Base-by-base conservation (phyloP, 768 basidiomycete genomes). In the Gelatoporia subvermispora region DNA sequence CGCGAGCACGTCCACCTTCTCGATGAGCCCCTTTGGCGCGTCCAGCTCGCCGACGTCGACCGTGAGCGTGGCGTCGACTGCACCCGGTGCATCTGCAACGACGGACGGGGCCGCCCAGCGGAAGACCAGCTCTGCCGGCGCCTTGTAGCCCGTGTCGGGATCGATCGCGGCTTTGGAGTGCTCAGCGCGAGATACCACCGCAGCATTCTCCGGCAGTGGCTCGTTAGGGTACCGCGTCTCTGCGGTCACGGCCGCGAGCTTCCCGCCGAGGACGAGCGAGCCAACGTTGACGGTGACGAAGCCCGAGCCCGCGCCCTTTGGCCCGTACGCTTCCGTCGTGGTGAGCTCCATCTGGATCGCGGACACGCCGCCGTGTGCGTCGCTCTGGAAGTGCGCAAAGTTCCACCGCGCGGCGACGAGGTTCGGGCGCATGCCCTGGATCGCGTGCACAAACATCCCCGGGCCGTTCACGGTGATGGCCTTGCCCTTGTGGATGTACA, bases 371-470 rank as follows among this genome's bases (percentile, higher is more conserved):
- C 79, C 83, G 42, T 81, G 76, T 21, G 79, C 72, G 16, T 72
- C 66, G 61, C 88, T 87, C 66, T 92, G 85, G 76, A 99, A 99
- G 71, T 88, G 77, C 23, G 74, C 85, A 70, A 98, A 99, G 72
- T 98, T 97, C 96, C 96, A 99, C 8, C 86, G 70, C 17, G 89
- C 74, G 13, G 96, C 96, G 58, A 96, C 82, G 48, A 92, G 78
- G 68, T 99, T 89, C 42, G 95, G 93, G 8, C 93, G 81, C 92
- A 99, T 95, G 65, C 95, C 96, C 65, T 98, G 95, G 64, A 98
- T 96, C 39, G 95, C 95, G 66, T 95, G 90, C 17, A 94, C 78
- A 65, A 95, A 83, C 86, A 93, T 89, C 23, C 91, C 90, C 34
- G 77, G 70, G 38, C 87, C 88, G 25, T 77, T 65, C 47, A 81